Conservation (phyloP, 345 rosid genomes). For the Geranium brycei region DNA sequence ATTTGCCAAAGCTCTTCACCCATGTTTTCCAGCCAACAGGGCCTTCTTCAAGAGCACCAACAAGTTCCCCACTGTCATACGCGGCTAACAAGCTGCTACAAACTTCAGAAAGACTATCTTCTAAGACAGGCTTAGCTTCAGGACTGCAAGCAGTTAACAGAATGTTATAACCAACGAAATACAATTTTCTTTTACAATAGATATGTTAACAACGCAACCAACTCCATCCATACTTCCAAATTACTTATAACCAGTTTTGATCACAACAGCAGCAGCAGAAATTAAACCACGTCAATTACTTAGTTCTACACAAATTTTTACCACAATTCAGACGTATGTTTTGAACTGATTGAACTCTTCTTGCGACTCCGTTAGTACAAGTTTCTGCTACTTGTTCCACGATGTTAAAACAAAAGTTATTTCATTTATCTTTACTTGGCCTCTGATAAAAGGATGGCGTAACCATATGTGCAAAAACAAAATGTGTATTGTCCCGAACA, state of each 20-base stretch:
- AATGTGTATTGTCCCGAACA: too few relatives aligned
- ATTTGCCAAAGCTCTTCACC: conserved; percentile 78
- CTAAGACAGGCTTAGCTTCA: conserved; percentile 50
- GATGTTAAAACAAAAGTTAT: too few relatives aligned
- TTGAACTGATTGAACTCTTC: too few relatives aligned
- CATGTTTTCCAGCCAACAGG: conserved; percentile 78
- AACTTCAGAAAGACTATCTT: conserved; percentile 68
- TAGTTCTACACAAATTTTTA: too few relatives aligned
- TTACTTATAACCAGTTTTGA: not conserved
- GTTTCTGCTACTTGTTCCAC: too few relatives aligned
- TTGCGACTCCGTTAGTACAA: too few relatives aligned
- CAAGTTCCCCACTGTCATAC: conserved; percentile 69
- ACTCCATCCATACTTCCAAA: too few relatives aligned
- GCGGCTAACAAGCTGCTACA: conserved; percentile 59
- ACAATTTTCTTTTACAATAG: not conserved
- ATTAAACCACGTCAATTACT: not conserved
- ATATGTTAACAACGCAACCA: not conserved
- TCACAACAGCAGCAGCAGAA: not conserved
- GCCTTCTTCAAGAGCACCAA: conserved; percentile 59
- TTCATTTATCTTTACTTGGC: too few relatives aligned
- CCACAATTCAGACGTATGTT: too few relatives aligned
- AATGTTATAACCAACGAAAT: not conserved
- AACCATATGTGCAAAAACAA: too few relatives aligned
- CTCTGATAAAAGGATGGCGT: too few relatives aligned
- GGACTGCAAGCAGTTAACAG: conserved; percentile 26